A percentile compares a stretch with the other conserved stretches of the same genome.
These are phyloP conservation scores for Lobosporangium transversale DNA, from an alignment of 192 early-diverging fungal genomes.

Conservation along the genomic window DNA sequence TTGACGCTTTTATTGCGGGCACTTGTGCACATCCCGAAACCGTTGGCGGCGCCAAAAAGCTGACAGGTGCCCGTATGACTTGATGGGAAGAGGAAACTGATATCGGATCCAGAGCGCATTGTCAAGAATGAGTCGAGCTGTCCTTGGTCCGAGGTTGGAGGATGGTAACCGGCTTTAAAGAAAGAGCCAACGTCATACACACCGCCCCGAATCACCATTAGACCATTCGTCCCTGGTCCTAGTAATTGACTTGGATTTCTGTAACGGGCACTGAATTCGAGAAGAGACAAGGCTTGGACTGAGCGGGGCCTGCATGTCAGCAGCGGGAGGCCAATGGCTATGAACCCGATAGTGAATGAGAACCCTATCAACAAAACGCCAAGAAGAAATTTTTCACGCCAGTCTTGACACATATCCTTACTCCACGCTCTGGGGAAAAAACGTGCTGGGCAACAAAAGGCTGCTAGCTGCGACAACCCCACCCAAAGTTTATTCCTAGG, in stretches of 20 bases:
- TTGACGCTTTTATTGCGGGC: neutral
- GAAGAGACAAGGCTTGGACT: neutral
- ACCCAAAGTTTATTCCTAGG: conserved; percentile 18
- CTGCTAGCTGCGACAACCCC: neutral
- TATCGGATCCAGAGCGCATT: conserved; percentile 5
- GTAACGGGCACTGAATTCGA: conserved; percentile 8
- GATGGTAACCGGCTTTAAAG: conserved; percentile 5
- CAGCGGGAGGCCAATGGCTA: conserved; percentile 77
- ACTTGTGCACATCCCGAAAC: conserved; percentile 20
- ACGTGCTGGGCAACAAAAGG: conserved; percentile 10
- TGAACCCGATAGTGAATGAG: conserved; percentile 75
- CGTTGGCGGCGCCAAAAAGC: conserved; percentile 12
- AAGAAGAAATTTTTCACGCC: conserved; percentile 89
- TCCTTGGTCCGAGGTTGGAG: neutral
- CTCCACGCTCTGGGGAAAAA: conserved; percentile 17
- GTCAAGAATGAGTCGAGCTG: conserved; percentile 7
- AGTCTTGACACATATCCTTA: conserved; percentile 71
- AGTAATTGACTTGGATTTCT: conserved; percentile 6
- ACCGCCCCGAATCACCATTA: conserved; percentile 12
- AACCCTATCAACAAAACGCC: conserved; percentile 75
- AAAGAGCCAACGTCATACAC: conserved; percentile 16
- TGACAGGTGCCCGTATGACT: conserved; percentile 5
- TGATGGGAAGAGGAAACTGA: conserved; percentile 15
- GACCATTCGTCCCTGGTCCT: neutral
- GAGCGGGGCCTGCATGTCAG: conserved; percentile 21